Base-by-base conservation (phyloP, 2,329 filamentous ascomycete genomes). In the Colletotrichum liriopes region DNA sequence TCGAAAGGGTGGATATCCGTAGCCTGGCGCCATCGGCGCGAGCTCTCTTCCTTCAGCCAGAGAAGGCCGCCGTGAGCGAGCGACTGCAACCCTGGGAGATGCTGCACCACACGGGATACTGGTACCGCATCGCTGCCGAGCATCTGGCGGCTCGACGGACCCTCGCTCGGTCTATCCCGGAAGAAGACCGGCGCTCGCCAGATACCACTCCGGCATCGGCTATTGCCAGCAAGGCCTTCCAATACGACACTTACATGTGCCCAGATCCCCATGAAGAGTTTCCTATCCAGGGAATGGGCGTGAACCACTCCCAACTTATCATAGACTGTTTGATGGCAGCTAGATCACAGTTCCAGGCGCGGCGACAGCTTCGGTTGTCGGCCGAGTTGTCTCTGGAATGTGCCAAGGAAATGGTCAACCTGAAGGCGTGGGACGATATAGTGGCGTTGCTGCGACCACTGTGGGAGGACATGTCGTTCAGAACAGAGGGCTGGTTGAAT, bases 241-340 rank as follows among this genome's bases (percentile, higher is more conserved):
- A 84, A 1, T 92, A 92, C 73, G 91, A 93, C 77, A 90, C 88
- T 1, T 93, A 92, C 78, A 86, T 93, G 82, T 92, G 90, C 67
- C 90, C 89, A 16, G 86, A 90, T 49, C 91, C 91, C 1, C 84
- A 90, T 73, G 84, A 91, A 74, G 90, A 92, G 76, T 86, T 85
- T 60, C 89, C 90, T 0, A 74, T 91, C 18, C 78, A 82, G 26
- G 85, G 86, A 5, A 74, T 79, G 6, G 88, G 88, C 0, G 83
- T 89, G 52, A 84, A 91, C 72, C 90, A 92, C 77, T 82, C 86
- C 1, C 82, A 85, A 70, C 78, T 91, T 32, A 89, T 92, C 41
- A 82, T 90, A 32, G 84, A 89, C 51, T 84, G 83, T 56, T 79
- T 92, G 12, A 81, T 83, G 61, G 83, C 84, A 47, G 89, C 90